These are phyloP conservation scores for Apiotrichum laibachii DNA, from an alignment of 1,284 basidiomycete genomes.

Conservation along the genomic window DNA sequence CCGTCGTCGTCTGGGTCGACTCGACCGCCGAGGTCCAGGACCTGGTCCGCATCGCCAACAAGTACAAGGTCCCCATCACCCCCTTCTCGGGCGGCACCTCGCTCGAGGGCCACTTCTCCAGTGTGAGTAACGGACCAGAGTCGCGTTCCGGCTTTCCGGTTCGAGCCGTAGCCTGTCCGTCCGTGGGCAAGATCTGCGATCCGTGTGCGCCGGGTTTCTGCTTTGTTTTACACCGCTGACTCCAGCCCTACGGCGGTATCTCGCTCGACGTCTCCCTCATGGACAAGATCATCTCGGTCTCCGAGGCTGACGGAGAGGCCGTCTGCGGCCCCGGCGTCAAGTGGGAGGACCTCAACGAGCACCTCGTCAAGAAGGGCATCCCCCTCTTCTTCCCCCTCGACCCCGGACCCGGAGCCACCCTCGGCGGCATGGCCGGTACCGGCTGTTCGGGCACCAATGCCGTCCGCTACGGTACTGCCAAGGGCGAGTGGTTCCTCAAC, in stretches of 20 bases:
- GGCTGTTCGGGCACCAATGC: slow-evolving; percentile 71
- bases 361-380: slow-evolving; percentile 66
- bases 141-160: background rate
- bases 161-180: background rate
- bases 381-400: slow-evolving; percentile 89
- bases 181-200: too few species aligned
- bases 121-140: slow-evolving; percentile 26
- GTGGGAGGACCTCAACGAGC: slow-evolving; percentile 83
- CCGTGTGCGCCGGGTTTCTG: too few species aligned
- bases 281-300: slow-evolving; percentile 68
- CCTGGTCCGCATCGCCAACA: slow-evolving; percentile 42
- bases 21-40: slow-evolving; percentile 46
- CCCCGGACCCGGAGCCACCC: slow-evolving; percentile 66
- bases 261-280: slow-evolving; percentile 81
- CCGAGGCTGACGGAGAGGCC: slow-evolving; percentile 71
- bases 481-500: slow-evolving; percentile 80
- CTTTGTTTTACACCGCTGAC: background rate
- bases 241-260: slow-evolving; percentile 63
- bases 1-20: slow-evolving; percentile 51
- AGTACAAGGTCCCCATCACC: slow-evolving; percentile 48
- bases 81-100: slow-evolving; percentile 50
- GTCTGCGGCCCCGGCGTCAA: slow-evolving; percentile 78
- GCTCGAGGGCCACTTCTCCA: slow-evolving; percentile 49
- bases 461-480: slow-evolving; percentile 81
- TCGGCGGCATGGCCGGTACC: slow-evolving; percentile 88